A percentile compares a stretch with the other conserved stretches of the same genome.
Evolutionary conservation across 2,329 filamentous ascomycete genomes (phyloP).

Genomic region (Ophiostoma ips): DNA sequence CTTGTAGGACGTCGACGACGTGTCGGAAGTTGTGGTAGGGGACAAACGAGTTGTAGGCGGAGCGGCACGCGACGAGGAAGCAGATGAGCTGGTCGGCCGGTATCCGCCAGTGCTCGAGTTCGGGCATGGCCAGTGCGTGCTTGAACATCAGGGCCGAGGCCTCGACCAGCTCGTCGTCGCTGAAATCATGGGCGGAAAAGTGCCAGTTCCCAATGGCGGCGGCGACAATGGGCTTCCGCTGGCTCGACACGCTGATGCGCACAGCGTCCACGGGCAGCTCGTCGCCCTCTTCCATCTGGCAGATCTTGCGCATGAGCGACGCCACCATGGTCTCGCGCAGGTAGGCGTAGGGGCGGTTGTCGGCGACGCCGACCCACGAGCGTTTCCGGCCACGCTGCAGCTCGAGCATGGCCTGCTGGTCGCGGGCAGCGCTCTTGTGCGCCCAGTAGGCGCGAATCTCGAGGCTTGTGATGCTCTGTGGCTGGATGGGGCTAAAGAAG

Average conservation of each 20-base stretch:
- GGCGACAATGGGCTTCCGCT: conserved; percentile 52
- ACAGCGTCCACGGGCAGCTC: conserved; percentile 48
- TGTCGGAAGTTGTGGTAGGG: conserved; percentile 98
- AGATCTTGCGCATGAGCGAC: conserved; percentile 77
- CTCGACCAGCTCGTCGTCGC: conserved; percentile 79
- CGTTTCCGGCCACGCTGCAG: conserved; percentile 65
- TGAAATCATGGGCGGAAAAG: conserved; percentile 81
- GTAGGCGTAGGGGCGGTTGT: conserved; percentile 78
- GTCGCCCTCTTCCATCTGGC: conserved; percentile 46
- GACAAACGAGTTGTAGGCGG: conserved; percentile 92
- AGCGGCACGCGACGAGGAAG: conserved; percentile 77
- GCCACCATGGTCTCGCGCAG: conserved; percentile 89
- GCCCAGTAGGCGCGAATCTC: conserved; percentile 74
- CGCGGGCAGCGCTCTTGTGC: conserved; percentile 60
- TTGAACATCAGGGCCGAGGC: conserved; percentile 79
- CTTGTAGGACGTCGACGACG: conserved; percentile 90
- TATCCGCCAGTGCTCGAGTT: conserved; percentile 68
- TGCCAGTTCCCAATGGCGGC: conserved; percentile 64
- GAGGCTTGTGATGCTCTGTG: conserved; percentile 59
- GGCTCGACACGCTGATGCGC: conserved; percentile 51
- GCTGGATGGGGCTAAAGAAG: conserved; percentile 62
- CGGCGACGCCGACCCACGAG: conserved; percentile 81
- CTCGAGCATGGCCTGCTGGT: conserved; percentile 58
- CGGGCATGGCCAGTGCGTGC: conserved; percentile 71
- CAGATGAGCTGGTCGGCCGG: conserved; percentile 69